Base-by-base conservation (phyloP, 148 eudicot species). In the Chenopodium quinoa region DNA sequence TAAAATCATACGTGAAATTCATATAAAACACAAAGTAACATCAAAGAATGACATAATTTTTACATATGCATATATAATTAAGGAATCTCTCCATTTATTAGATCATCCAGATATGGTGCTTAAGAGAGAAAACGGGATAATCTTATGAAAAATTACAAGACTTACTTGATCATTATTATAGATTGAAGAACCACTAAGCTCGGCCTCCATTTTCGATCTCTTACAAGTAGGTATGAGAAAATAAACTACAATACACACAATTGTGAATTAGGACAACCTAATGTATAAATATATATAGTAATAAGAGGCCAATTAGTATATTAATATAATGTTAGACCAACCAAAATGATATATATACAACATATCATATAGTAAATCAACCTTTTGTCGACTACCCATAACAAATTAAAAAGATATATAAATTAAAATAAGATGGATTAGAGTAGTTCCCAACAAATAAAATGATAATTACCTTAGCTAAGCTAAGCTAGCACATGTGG, bases 131-230 rank as follows among this genome's bases (percentile, higher is more conserved):
- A 20, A 76, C 8, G 32, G 31, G 31, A 54, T 12, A 16, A 16
- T 8, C 9, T 78, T 22, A n/a, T 17, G 50, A 63, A 22, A 17
- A 62, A 23, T 66, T 14, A 40, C 7, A 7, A 56, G 48, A 27
- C 80, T 85, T 85, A 85, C 87, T 75, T 85, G 84, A 78, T 81
- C 82, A n/a, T 67, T 69, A 68, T 78, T 73, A 70, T 50, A 47
- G 66, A 81, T 64, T 27, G 86, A 84, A 78, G 86, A 84, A 62
- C 69, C 71, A 74, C 81, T 80, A 50, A 76, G 69, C 58, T 80
- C 81, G 2, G 78, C 32, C 71, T 84, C 86, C 81, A 79, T 75
- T 54, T 48, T 75, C 52, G 54, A 72, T 48, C 34, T 76, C 16
- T 73, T 75, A 76, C 11, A 58, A 44, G 29, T 17, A 78, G 60